Base-by-base conservation (phyloP, 2,329 filamentous ascomycete species). In the Fusarium ambrosium region DNA sequence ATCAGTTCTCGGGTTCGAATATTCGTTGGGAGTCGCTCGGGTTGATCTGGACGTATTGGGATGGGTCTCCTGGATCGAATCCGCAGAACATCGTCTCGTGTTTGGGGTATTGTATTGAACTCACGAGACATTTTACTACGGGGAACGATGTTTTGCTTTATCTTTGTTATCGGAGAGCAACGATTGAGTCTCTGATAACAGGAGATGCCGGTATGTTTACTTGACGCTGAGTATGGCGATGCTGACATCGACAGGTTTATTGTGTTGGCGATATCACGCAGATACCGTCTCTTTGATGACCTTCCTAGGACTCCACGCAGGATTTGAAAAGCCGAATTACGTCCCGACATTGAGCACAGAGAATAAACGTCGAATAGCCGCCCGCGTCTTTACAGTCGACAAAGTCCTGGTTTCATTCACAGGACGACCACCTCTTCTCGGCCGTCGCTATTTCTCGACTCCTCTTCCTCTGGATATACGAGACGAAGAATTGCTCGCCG, bases 391-490 rank as follows among this genome's bases (percentile, higher is more conserved):
- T 65, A 81, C 79, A 37, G 74, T 85, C 10, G 89, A 91, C 74
- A 90, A 90, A 51, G 85, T 85, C 10, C 80, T 83, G 0, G 85
- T 87, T 0, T 84, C 87, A 0, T 90, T 90, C 55, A 85, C 86
- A 1, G 90, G 90, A 0, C 82, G 89, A 1, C 90, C 90, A 1
- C 90, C 89, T 0, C 78, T 87, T 2, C 77, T 90, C 6, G 84
- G 85, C 13, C 85, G 88, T 34, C 85, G 88, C 2, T 91, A 90
- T 74, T 88, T 86, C 56, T 85, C 85, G 8, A 85, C 89, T 2
- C 87, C 89, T 18, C 77, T 87, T 2, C 89, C 90, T 0, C 80
- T 91, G 0, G 90, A 91, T 73, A 77, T 92, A 0, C 83, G 80
- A 5, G 89, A 91, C 53, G 80, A 85, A 1, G 83, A 87, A 16